These are phyloP conservation scores for Elsinoe arachidis DNA, from an alignment of 2,329 filamentous ascomycete genomes.

Conservation along the genomic window DNA sequence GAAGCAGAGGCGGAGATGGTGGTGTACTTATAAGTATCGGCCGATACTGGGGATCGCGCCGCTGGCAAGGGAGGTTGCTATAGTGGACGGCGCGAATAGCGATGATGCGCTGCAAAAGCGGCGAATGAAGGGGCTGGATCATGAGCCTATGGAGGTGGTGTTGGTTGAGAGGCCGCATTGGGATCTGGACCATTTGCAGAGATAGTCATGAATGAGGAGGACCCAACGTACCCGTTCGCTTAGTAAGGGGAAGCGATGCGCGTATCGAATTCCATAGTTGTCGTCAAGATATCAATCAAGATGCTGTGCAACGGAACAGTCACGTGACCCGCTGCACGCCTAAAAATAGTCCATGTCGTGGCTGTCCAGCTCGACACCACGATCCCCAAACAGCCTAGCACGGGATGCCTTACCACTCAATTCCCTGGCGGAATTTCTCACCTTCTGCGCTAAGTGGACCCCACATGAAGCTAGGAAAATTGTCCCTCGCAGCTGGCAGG, in stretches of 20 bases:
- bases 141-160: constrained; percentile 61
- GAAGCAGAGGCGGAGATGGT: constrained; percentile 39
- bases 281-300: no score
- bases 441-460: neutral
- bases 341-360: no score
- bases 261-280: no score
- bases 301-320: no score
- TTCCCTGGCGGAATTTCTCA: neutral
- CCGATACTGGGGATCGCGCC: constrained; percentile 74
- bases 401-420: neutral
- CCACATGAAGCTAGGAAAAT: neutral
- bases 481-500: neutral
- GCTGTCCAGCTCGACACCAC: no score
- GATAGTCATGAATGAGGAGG: neutral
- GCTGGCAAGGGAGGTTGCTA: constrained; percentile 41
- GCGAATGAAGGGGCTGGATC: neutral
- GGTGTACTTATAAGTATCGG: constrained; percentile 87
- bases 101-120: neutral
- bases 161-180: constrained; percentile 67
- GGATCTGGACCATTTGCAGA: constrained; percentile 16
- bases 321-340: no score
- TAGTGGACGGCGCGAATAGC: constrained; percentile 14
- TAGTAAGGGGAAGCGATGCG: no score
- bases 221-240: no score
- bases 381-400: neutral